Base-by-base conservation (phyloP, 2,329 filamentous ascomycete genomes). In the Coleophoma eucalyptorum region DNA sequence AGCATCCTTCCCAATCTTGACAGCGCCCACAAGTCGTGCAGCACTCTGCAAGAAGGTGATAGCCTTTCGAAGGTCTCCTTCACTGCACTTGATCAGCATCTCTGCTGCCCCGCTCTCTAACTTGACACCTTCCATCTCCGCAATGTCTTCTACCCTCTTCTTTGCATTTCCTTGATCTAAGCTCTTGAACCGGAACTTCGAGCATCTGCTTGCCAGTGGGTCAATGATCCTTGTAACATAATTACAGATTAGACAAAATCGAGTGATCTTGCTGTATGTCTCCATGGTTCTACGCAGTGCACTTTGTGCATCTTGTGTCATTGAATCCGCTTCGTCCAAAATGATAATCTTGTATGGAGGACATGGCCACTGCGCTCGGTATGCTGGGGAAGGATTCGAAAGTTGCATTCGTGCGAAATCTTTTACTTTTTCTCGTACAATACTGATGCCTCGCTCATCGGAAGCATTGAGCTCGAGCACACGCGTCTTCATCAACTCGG, bases 391-490 rank as follows among this genome's bases (percentile, higher is more conserved):
- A 0, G 90, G 84, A 58, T 95, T 90, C 31, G 89, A 92, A 55
- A 97, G 82, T 69, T 97, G 93, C 78, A 95, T 93, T 54, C 93
- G 85, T 19, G 95, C 95, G 69, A 99, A 99, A 70, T 96, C 88
- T 70, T 99, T 99, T 68, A 99, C 91, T 71, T 97, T 97, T 65
- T 97, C 90, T 48, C 94, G 88, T 35, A 99, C 93, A 57, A 99
- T 97, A 54, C 84, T 88, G 67, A 99, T 97, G 48, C 95, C 95
- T 58, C 94, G 92, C 74, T 99, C 94, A 72, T 99, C 94, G 35
- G 95, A 99, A 61, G 95, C 95, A 72, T 99, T 99, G 65, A 99
- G 85, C 74, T 99, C 95, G 54, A 99, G 89, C n/a, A 99, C 94
- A 45, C 95, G 88, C 13, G 90, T 84, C 65, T 90, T 92, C 64